Evolutionary conservation across 129 eudicot species (phyloP).

Genomic region (Arctium lappa): DNA sequence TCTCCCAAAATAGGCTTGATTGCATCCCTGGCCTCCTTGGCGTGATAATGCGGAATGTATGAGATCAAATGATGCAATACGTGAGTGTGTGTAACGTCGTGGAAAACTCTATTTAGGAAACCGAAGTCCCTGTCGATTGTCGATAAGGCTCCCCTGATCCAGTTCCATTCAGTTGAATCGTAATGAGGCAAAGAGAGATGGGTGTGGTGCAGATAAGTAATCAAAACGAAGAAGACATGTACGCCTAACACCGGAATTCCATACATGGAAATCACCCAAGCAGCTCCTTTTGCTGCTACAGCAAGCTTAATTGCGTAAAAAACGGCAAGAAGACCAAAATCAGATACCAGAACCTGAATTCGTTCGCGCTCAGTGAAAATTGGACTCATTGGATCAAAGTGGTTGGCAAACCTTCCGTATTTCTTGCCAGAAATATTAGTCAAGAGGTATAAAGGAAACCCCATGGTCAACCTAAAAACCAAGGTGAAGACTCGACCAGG

Average conservation of each 20-base stretch:
- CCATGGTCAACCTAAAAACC: constrained; percentile 24
- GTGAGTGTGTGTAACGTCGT: constrained; percentile 2
- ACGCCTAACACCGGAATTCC: background rate
- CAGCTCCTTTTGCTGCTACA: constrained; percentile 16
- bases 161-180: background rate
- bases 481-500: constrained; percentile 16
- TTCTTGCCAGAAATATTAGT: constrained; percentile 15
- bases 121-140: background rate
- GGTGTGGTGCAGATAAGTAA: background rate
- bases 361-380: constrained; percentile 43
- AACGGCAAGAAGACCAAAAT: background rate
- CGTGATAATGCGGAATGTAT: background rate
- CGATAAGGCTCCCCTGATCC: constrained; percentile 1
- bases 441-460: background rate
- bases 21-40: background rate
- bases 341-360: constrained; percentile 6
- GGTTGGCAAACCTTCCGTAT: constrained; percentile 39
- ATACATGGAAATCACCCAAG: constrained; percentile 16
- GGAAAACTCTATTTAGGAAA: background rate
- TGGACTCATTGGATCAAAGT: constrained; percentile 34
- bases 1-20: constrained; percentile 4
- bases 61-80: background rate
- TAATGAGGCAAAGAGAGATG: background rate
- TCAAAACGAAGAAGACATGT: background rate
- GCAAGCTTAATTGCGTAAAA: background rate